Evolutionary conservation across 768 basidiomycete genomes (phyloP).

Genomic region (Kwoniella bestiolae): DNA sequence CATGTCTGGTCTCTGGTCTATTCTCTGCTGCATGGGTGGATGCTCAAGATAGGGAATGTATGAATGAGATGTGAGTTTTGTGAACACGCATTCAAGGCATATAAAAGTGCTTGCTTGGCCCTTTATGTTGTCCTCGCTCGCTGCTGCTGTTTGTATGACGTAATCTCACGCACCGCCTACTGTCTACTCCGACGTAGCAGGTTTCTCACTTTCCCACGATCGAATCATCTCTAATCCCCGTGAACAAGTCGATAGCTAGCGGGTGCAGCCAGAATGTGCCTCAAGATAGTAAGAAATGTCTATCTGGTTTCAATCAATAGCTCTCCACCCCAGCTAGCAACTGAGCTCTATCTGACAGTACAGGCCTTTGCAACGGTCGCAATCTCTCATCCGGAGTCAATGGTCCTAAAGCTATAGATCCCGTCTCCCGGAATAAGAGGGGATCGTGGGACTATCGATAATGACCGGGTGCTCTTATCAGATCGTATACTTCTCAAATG

Average conservation of each 20-base stretch:
- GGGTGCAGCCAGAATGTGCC: too few relatives aligned
- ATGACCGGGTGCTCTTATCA: neutral
- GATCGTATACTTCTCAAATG: neutral
- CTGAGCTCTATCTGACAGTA: conserved; percentile 24
- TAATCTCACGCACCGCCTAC: too few relatives aligned
- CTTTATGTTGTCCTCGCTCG: too few relatives aligned
- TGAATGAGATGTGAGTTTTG: neutral
- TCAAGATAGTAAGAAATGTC: too few relatives aligned
- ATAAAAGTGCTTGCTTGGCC: too few relatives aligned
- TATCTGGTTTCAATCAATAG: conserved; percentile 1
- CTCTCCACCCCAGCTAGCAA: conserved; percentile 19
- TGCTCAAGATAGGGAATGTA: neutral
- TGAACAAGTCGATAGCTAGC: neutral
- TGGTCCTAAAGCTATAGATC: conserved; percentile 16
- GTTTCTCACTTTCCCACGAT: too few relatives aligned
- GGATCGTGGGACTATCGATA: conserved; percentile 41
- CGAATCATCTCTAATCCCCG: too few relatives aligned
- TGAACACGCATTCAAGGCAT: too few relatives aligned
- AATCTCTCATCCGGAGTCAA: conserved; percentile 23
- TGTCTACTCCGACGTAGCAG: too few relatives aligned
- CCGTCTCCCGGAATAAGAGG: conserved; percentile 33
- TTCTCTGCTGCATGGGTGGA: neutral
- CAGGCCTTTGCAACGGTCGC: conserved; percentile 11
- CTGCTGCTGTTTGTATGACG: too few relatives aligned
- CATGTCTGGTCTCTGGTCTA: neutral